Evolutionary conservation across 163 green algal genomes (phyloP), one percentile per base, ranked within the genome.

Genomic region (Picocystis sp.): DNA sequence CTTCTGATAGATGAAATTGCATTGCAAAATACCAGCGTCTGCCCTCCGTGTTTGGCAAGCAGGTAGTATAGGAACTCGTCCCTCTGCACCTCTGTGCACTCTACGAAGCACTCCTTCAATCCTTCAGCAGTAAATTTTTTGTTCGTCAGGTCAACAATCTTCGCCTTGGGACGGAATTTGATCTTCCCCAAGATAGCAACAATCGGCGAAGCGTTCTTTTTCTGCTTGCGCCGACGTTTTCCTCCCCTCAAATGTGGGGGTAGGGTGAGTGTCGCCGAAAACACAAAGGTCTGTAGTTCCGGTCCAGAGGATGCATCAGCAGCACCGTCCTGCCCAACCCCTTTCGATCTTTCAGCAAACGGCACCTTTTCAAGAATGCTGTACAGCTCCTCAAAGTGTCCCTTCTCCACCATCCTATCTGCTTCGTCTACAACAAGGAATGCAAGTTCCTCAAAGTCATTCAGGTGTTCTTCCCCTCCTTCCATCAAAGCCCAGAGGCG

Each of bases 401-500:
- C 87, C 44, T 81, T 38, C 8, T 23, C 68, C 56, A 94, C 79
- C 89, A 98, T 96, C 19, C 88, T 73, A 67, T 97, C 89, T 11
- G 84, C 84, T 63, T 95, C 87, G 67, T 96, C 89, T 22, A 94
- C 65, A 19, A 94, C 86, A 33, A 97, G 76, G 66, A 92, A 93
- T 21, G 50, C 66, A 15, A 97, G 75, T 0, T 24, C 11, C 11
- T 29, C 45, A 34, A 93, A 53, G 57, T 93, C 54, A 2, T 57
- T 68, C n/a, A 93, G 58, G 22, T 75, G 66, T 45, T 58, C 23
- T 45, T 75, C 51, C 3, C 70, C 70, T 14, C 48, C 50, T 24
- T 67, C 67, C 74, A 95, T 88, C 34, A 89, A 70, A 56, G 93
- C 87, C 86, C 83, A 94, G 61, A 97, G 73, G 29, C 89, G 76